Base-by-base conservation (phyloP, 2,329 filamentous ascomycete genomes). In the Lasiodiplodia theobromae region DNA sequence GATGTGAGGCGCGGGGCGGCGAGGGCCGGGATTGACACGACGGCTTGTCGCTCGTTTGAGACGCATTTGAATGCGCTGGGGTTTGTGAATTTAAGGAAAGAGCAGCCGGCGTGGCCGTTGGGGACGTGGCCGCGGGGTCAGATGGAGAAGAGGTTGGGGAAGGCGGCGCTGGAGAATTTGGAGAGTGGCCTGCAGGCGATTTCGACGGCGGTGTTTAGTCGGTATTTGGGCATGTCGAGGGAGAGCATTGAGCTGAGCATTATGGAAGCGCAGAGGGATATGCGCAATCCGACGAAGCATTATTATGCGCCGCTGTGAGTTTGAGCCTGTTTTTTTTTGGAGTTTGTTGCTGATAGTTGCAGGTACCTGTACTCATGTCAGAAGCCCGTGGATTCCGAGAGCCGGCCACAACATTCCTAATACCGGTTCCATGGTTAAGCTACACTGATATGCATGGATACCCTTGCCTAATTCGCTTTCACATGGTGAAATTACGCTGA, bases 1-100 rank as follows among this genome's bases (percentile, higher is more conserved):
- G 25, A 44, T 12, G 66, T 66, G 53, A 54, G 58, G 12, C 25
- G 7, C 10, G 66, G 60, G 4, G 69, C 66, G 21, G 37, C 57
- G 5, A 60, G n/a, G 16, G 38, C 51, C 7, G 66, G 65, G 21
- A 80, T 79, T 51, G 73, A 79, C 25, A 76, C 79, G 7, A 74
- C 78, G 67, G 77, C 77, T 58, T 76, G 73, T 23, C 77, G 80
- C 47, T 74, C 74, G 25, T 70, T 76, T 69, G 74, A 51, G 21
- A 40, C 57, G n/a, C 18, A 51, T 4, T 54, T 70, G 38, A 37
- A 34, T 12, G 25, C 53, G 0, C 23, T 47, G 1, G 69, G 69
- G 1, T 66, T 70, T 28, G 40, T 57, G 3, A 47, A 66, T 0
- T 25, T 68, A 2, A 23, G 47, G 12, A 49, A 47, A 21, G 49